These are phyloP conservation scores for Mycosphaerella sp. DNA, from an alignment of 2,329 filamentous ascomycete genomes.

Conservation along the genomic window DNA sequence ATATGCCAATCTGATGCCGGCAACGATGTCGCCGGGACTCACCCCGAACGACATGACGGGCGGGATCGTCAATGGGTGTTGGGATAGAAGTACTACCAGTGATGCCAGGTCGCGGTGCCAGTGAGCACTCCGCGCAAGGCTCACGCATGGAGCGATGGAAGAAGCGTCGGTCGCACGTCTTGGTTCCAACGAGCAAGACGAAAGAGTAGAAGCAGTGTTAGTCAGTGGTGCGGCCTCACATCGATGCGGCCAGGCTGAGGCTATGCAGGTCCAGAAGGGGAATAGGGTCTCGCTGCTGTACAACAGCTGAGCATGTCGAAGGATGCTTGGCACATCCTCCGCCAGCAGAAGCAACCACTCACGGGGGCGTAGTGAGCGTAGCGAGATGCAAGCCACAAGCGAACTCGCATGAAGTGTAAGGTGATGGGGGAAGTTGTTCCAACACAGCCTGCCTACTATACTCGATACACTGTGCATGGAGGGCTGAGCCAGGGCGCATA, in stretches of 20 bases:
- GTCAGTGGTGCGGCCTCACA: neutral
- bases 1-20: slow-evolving; percentile 17
- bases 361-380: neutral
- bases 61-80: neutral
- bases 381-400: neutral
- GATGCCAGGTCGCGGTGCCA: neutral
- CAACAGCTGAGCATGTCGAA: neutral
- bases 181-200: neutral
- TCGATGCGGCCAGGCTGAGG: neutral
- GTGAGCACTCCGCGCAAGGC: neutral
- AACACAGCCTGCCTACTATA: neutral
- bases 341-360: neutral
- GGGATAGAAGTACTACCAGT: neutral
- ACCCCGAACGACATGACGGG: slow-evolving; percentile 7
- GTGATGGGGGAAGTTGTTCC: too few species aligned
- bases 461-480: too few species aligned
- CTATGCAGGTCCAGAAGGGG: neutral
- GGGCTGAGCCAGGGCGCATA: too few species aligned
- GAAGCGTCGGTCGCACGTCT: neutral
- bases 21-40: slow-evolving; percentile 15
- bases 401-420: neutral
- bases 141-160: neutral
- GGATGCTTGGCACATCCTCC: neutral
- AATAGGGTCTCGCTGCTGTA: neutral
- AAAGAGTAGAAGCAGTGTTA: too few species aligned